Base-by-base conservation (phyloP, 2,329 filamentous ascomycete genomes). In the Aspergillus persii region DNA sequence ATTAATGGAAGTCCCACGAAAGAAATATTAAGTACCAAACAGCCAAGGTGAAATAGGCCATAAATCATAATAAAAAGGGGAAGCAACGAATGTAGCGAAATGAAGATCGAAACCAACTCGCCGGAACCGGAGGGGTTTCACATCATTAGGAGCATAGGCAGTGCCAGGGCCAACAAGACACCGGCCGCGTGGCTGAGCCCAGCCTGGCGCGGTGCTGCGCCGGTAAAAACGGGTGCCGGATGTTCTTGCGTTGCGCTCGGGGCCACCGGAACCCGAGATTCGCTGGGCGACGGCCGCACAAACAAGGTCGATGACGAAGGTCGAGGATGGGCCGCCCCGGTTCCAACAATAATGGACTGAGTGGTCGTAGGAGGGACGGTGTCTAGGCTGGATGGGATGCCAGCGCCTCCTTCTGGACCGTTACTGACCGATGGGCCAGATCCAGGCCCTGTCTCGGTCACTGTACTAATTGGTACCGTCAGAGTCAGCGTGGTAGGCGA, bases 141-240 rank as follows among this genome's bases (percentile, higher is more conserved):
- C 36, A 49, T 31, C 41, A 66, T 58, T 18, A 63, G 26, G 56
- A 65, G 52, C 12, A 59, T 44, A 8, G 59, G 56, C n/a, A 67
- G 51, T 6, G 59, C 56, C 54, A 63, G 12, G 2, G 51, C 59
- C 8, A 59, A 12, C 12, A 64, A 46, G n/a, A 46, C 36, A 23
- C 58, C 56, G 11, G 49, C 48, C 12, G 63, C 63, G 27, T 58
- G 50, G n/a, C 54, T 47, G 51, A 63, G 18, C n/a, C 51, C 60
- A n/a, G 53, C 52, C 8, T 31, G 29, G 29, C 56, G 59, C 9
- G 63, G 54, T 15, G 64, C 67, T 4, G 60, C 66, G 15, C 67
- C 66, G 2, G 65, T 68, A 48, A 61, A 68, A 2, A 65, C 39
- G 8, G 67, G 66, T n/a, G 61, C 50, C 33, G 51, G 57, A 23